A percentile compares a stretch with the other conserved stretches of the same genome.
Conservation (phyloP, 116 monocot species). For the Zostera marina region DNA sequence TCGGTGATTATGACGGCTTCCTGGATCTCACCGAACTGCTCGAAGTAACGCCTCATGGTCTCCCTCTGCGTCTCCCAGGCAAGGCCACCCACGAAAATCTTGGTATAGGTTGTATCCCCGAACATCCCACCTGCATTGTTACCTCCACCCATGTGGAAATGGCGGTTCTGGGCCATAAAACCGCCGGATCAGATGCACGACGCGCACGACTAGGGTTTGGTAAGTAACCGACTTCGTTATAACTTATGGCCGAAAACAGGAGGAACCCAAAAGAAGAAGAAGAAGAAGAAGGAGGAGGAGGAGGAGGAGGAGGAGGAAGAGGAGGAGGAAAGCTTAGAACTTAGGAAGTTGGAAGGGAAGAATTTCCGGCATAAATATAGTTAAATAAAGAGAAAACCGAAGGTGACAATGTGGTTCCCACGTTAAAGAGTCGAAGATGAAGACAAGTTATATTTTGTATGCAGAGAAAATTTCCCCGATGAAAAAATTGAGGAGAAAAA, state of each 20-base stretch:
- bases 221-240: background rate
- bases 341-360: background rate
- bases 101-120: constrained; percentile 21
- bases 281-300: background rate
- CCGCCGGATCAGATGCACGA: background rate
- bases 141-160: background rate
- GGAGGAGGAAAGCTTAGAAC: background rate
- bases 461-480: no score
- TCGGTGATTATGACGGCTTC: constrained; percentile 24
- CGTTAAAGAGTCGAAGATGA: background rate
- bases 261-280: background rate
- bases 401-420: background rate
- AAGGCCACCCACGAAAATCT: constrained; percentile 31
- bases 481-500: no score
- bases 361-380: background rate
- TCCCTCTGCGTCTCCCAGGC: constrained; percentile 26
- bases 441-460: no score
- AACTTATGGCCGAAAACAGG: background rate
- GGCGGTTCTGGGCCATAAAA: constrained; percentile 5
- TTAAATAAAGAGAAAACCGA: background rate
- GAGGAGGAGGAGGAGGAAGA: background rate
- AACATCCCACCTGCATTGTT: background rate
- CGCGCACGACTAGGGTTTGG: background rate
- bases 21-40: constrained; percentile 25
- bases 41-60: constrained; percentile 20